phyloP scores from a whole-genome alignment of 1,284 basidiomycete species.

The Papiliotrema fonsecae region DNA sequence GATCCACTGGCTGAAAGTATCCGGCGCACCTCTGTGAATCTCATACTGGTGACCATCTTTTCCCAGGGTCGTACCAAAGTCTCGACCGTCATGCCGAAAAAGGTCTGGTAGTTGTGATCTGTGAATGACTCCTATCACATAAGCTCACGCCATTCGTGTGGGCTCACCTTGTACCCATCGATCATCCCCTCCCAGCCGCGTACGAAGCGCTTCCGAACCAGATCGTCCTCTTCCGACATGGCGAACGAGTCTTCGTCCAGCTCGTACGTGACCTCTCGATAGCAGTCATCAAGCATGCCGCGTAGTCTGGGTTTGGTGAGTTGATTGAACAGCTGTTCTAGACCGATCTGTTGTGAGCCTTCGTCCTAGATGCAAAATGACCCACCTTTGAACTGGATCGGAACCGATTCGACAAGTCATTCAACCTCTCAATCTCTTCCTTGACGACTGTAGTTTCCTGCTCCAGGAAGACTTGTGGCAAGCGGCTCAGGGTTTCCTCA shows the following conservation, averaged over 20 bases:
- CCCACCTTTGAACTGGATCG: slow-evolving; percentile 64
- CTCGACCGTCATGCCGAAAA: slow-evolving; percentile 80
- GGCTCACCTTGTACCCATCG: slow-evolving; percentile 72
- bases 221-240: slow-evolving; percentile 75
- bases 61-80: slow-evolving; percentile 90
- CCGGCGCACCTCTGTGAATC: slow-evolving; percentile 72
- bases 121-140: slow-evolving; percentile 69
- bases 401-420: slow-evolving; percentile 57
- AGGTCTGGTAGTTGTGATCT: slow-evolving; percentile 76
- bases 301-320: slow-evolving; percentile 79
- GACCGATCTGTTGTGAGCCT: slow-evolving; percentile 58
- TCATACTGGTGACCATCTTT: slow-evolving; percentile 70
- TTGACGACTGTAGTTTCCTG: slow-evolving; percentile 51
- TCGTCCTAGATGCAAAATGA: neutral
- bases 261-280: slow-evolving; percentile 81
- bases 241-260: slow-evolving; percentile 84
- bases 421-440: slow-evolving; percentile 33
- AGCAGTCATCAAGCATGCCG: slow-evolving; percentile 76
- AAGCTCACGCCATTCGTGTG: neutral
- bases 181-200: slow-evolving; percentile 75
- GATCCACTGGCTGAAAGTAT: neutral
- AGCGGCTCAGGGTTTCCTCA: slow-evolving; percentile 59
- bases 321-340: slow-evolving; percentile 93
- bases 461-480: slow-evolving; percentile 66
- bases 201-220: slow-evolving; percentile 80